A percentile compares a stretch with the other conserved stretches of the same genome.
Conservation (phyloP, 2,329 filamentous ascomycete genomes). For the Setomelanomma holmii region DNA sequence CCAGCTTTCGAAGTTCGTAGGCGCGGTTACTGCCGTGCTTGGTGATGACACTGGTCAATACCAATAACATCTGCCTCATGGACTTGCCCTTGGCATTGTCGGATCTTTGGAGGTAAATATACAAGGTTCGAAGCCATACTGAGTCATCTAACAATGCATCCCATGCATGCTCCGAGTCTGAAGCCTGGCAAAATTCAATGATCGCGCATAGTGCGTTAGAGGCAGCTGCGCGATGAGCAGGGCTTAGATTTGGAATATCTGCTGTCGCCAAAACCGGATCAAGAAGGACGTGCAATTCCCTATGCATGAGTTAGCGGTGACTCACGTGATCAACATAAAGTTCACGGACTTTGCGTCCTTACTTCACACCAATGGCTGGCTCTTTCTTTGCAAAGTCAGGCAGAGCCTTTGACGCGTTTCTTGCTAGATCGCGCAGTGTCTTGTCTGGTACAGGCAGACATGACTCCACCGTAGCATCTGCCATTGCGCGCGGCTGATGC, state of each 20-base stretch:
- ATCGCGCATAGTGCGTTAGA: slow-evolving; percentile 56
- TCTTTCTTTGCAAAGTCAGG: slow-evolving; percentile 35
- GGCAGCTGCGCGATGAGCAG: slow-evolving; percentile 54
- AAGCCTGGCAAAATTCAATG: slow-evolving; percentile 50
- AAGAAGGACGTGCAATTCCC: slow-evolving; percentile 36
- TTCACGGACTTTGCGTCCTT: slow-evolving; percentile 47
- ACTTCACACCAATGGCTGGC: slow-evolving; percentile 41
- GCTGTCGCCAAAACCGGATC: slow-evolving; percentile 43
- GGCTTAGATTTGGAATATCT: slow-evolving; percentile 36
- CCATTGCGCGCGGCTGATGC: background rate
- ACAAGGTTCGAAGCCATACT: slow-evolving; percentile 49
- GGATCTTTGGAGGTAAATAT: slow-evolving; percentile 52
- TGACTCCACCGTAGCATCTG: background rate
- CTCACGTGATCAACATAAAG: slow-evolving; percentile 19
- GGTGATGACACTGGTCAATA: slow-evolving; percentile 48
- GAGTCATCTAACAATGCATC: slow-evolving; percentile 42
- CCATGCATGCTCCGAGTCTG: slow-evolving; percentile 32
- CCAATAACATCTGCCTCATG: slow-evolving; percentile 53
- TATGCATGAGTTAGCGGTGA: slow-evolving; percentile 29
- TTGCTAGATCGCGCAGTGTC: slow-evolving; percentile 35
- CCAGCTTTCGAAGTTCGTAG: slow-evolving; percentile 31
- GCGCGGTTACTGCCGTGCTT: slow-evolving; percentile 31
- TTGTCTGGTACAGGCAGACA: slow-evolving; percentile 33
- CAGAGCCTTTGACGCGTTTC: slow-evolving; percentile 31
- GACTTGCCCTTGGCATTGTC: slow-evolving; percentile 56